Evolutionary conservation across 108 stramenopile genomes (phyloP), one percentile per base, ranked within the genome.

Genomic region (Cyclotella atomus): DNA sequence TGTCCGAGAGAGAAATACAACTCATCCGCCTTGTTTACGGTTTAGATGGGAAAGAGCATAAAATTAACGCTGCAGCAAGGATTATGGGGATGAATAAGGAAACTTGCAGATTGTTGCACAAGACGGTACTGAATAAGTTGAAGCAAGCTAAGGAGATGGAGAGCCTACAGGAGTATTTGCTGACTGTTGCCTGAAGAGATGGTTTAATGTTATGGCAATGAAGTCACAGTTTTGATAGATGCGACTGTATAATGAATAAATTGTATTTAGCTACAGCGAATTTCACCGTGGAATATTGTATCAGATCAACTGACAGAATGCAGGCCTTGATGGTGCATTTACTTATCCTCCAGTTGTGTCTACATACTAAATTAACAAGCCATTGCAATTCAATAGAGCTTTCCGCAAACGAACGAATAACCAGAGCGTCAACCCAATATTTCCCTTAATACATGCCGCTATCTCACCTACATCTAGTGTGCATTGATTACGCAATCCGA

Each of bases 21-120:
- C 70, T 95, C 21, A 79, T 95, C 69, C 81, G 91, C 33, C 56
- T 95, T 43, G 77, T 91, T 27, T 95, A 95, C 68, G 94, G 94
- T 17, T 65, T 95, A 45, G 91, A 89, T 76, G 94, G 94, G 1
- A 71, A 62, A 43, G 79, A 79, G n/a, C 76, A 88, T 19, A 81
- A 88, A 15, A 59, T 93, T 33, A 71, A 62, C 29, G 88, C 92
- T 49, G 89, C 89, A 55, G 90, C 91, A 23, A 83, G 81, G 10
- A 87, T 77, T 35, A 91, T 95, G 90, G 94, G 91, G 9, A 54
- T 92, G n/a, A 87, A 86, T 74, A 71, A 85, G 45, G 84, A 90
- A 27, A 82, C 85, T 2, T 84, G 79, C 15, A 72, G 89, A 38
- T 75, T 87, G 55, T 59, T 92, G 66, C 85, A 88, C 38, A 67